A percentile compares a stretch with the other conserved stretches of the same genome.
Evolutionary conservation across 345 rosid genomes (phyloP).

Genomic region (Corchorus olitorius): DNA sequence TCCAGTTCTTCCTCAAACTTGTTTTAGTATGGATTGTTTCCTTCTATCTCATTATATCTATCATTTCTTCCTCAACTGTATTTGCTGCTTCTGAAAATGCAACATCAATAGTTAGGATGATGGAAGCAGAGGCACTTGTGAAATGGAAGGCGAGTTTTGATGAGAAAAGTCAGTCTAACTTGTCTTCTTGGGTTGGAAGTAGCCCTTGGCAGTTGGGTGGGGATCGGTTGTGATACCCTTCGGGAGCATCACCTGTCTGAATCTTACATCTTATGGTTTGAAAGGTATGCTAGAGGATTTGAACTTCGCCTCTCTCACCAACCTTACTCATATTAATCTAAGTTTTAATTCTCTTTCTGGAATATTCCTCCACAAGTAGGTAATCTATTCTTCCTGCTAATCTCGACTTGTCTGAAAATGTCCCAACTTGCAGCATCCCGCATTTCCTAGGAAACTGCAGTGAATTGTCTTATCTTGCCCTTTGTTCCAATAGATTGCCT

Average conservation of each 20-base stretch:
- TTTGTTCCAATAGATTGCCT: too few relatives aligned
- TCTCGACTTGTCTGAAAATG: constrained; percentile 1
- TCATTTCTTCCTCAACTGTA: too few relatives aligned
- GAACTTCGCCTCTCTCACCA: not conserved
- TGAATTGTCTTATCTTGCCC: not conserved
- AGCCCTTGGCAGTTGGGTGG: not conserved
- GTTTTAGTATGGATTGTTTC: too few relatives aligned
- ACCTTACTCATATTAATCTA: not conserved
- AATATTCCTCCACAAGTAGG: not conserved
- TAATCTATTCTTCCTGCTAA: too few relatives aligned
- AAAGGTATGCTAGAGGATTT: not conserved
- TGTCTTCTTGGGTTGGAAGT: too few relatives aligned
- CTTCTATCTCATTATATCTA: too few relatives aligned
- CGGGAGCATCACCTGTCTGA: not conserved
- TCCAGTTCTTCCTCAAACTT: too few relatives aligned
- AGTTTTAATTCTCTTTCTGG: constrained; percentile 5
- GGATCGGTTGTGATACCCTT: not conserved
- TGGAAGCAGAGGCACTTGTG: too few relatives aligned
- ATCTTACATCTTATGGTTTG: not conserved
- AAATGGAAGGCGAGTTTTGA: too few relatives aligned
- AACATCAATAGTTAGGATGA: too few relatives aligned
- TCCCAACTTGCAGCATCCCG: not conserved
- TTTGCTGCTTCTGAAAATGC: too few relatives aligned
- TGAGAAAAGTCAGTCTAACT: too few relatives aligned
- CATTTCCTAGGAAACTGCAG: not conserved